These are phyloP conservation scores for Veloboletus limbatus DNA, from an alignment of 1,284 basidiomycete genomes.

Conservation along the genomic window DNA sequence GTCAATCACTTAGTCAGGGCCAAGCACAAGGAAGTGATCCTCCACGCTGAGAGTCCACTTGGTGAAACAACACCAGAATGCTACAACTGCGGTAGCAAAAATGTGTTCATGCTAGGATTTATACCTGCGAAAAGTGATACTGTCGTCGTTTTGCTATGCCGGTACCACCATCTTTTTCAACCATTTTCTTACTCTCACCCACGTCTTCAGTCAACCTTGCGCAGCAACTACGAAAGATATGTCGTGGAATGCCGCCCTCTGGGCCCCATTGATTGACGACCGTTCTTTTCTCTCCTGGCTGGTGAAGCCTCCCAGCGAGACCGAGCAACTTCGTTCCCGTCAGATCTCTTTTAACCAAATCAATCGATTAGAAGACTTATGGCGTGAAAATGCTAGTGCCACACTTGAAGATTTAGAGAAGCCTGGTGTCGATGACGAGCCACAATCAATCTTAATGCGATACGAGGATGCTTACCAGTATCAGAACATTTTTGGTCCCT, in stretches of 20 bases:
- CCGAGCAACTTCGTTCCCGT: conserved; percentile 91
- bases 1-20: conserved; percentile 99
- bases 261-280: conserved; percentile 99
- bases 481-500: conserved; percentile 97
- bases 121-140: conserved; percentile 99
- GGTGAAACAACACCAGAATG: conserved; percentile 98
- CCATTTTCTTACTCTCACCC: conserved; percentile 8
- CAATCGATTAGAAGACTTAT: conserved; percentile 95
- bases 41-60: conserved; percentile 93
- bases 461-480: conserved; percentile 99
- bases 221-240: conserved; percentile 97
- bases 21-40: conserved; percentile 97
- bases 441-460: conserved; percentile 83
- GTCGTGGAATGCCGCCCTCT: conserved; percentile 96
- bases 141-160: conserved; percentile 96
- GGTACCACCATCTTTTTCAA: conserved; percentile 49
- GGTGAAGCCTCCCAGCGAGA: conserved; percentile 94
- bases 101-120: conserved; percentile 98
- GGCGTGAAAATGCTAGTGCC: conserved; percentile 95
- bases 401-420: conserved; percentile 97
- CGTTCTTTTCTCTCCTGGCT: conserved; percentile 98
- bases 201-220: conserved; percentile 80
- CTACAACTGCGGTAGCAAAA: conserved; percentile 99
- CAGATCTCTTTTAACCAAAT: conserved; percentile 98
- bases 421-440: conserved; percentile 94